phyloP scores from a whole-genome alignment of 73 alveolate genomes.

The Blepharisma stoltei region DNA sequence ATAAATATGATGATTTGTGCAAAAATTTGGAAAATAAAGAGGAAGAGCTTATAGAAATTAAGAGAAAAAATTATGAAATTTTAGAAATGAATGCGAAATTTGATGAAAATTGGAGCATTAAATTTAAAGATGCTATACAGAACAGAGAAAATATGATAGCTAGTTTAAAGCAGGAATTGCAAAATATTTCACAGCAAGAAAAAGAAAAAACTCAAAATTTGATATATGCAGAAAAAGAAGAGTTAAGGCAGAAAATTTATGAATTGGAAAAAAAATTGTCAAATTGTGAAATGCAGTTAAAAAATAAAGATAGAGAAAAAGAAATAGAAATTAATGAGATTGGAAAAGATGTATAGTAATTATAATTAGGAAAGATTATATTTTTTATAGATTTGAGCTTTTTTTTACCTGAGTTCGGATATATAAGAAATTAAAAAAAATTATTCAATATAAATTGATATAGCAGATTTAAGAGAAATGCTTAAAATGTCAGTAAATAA shows the following conservation, averaged over 20 bases:
- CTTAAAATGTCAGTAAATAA: conserved; percentile 43
- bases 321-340: background rate
- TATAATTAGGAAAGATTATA: too few species aligned
- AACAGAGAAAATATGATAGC: background rate
- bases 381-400: too few species aligned
- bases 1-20: background rate
- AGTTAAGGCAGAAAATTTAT: background rate
- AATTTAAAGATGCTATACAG: conserved; percentile 2
- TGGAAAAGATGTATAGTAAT: background rate
- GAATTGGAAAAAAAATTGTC: background rate
- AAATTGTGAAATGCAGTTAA: background rate
- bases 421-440: too few species aligned
- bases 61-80: conserved; percentile 2
- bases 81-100: conserved; percentile 21
- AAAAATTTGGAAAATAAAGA: background rate
- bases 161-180: background rate
- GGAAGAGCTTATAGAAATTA: background rate
- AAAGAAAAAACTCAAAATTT: background rate
- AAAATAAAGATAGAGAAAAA: background rate
- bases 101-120: conserved; percentile 24
- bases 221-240: conserved; percentile 4
- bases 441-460: too few species aligned
- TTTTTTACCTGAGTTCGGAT: too few species aligned
- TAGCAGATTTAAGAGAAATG: conserved; percentile 46
- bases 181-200: background rate